Evolutionary conservation across 331 rosid genomes (phyloP).

Genomic region (Quercus tomentella): DNA sequence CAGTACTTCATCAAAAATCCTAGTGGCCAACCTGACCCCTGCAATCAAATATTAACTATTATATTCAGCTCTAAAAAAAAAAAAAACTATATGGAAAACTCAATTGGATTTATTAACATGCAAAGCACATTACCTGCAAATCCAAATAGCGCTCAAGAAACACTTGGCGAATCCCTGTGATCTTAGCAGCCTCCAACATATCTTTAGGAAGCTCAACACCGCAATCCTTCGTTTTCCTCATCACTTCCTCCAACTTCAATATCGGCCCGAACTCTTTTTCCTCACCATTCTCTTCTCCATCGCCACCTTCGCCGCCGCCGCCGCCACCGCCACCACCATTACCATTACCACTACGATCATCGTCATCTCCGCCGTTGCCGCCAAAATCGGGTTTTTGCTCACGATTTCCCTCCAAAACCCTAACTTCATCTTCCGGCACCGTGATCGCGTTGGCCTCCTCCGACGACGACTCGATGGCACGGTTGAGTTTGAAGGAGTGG

Average conservation of each 20-base stretch:
- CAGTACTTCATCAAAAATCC: conserved; percentile 74
- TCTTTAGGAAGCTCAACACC: conserved; percentile 70
- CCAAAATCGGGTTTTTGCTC: conserved; percentile 16
- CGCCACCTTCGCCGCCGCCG: conserved; percentile 18
- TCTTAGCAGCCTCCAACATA: conserved; percentile 82
- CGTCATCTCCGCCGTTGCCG: conserved; percentile 32
- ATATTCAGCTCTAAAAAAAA: neutral
- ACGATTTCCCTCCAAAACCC: conserved; percentile 6
- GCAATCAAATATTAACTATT: neutral
- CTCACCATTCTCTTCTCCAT: conserved; percentile 26
- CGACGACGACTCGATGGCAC: conserved; percentile 12
- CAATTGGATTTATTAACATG: too few species aligned
- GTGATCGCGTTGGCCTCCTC: neutral
- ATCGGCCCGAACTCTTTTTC: conserved; percentile 83
- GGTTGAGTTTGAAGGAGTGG: conserved; percentile 9
- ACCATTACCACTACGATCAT: conserved; percentile 20
- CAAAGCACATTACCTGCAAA: conserved; percentile 46
- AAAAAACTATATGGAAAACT: too few species aligned
- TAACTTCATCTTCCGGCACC: neutral
- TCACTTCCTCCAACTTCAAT: conserved; percentile 68
- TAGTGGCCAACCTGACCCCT: conserved; percentile 73
- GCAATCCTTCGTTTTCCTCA: conserved; percentile 60
- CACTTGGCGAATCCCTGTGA: conserved; percentile 65
- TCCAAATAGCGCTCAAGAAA: conserved; percentile 79
- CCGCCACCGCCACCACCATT: neutral